Percentiles rank a stretch among this genome's conserved stretches.
These are phyloP conservation scores for Lactarius hengduanensis DNA, from an alignment of 768 basidiomycete species.

Conservation along the genomic window DNA sequence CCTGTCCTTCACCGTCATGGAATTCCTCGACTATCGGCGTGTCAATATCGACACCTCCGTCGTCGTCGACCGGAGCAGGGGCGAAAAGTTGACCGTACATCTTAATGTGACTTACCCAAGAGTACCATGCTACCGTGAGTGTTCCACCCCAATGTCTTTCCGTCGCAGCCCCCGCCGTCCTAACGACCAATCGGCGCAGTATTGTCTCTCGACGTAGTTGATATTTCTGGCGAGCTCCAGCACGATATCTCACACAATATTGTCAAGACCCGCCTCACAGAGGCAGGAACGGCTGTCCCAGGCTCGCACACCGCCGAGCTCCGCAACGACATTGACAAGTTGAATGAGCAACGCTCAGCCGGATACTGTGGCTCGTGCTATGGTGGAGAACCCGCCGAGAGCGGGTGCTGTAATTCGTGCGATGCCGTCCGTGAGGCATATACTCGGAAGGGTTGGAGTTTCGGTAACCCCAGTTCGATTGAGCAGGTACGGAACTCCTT, in stretches of 20 bases:
- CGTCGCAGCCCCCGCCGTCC: neutral
- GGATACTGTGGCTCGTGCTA: constrained; percentile 96
- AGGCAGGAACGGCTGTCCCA: constrained; percentile 56
- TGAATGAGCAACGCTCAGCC: constrained; percentile 56
- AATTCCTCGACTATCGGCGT: constrained; percentile 93
- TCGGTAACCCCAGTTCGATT: constrained; percentile 82
- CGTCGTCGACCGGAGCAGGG: constrained; percentile 91
- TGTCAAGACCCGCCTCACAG: constrained; percentile 73
- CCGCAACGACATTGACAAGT: constrained; percentile 83
- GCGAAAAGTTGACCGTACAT: constrained; percentile 89
- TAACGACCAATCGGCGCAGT: constrained; percentile 49
- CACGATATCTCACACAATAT: constrained; percentile 89
- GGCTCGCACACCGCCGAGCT: constrained; percentile 60
- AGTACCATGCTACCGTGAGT: constrained; percentile 94
- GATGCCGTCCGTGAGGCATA: constrained; percentile 93
- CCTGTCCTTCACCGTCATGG: constrained; percentile 84
- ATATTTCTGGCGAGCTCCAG: constrained; percentile 95
- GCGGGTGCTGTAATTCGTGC: constrained; percentile 94
- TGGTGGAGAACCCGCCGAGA: constrained; percentile 71
- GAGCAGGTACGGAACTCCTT: constrained; percentile 67
- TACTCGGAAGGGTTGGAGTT: constrained; percentile 92
- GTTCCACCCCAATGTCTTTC: constrained; percentile 1
- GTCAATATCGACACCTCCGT: constrained; percentile 88
- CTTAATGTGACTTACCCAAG: constrained; percentile 94
- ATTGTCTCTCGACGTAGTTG: constrained; percentile 95